Evolutionary conservation across 1,284 basidiomycete genomes (phyloP).

Genomic region (Mycocalia duriaeana): DNA sequence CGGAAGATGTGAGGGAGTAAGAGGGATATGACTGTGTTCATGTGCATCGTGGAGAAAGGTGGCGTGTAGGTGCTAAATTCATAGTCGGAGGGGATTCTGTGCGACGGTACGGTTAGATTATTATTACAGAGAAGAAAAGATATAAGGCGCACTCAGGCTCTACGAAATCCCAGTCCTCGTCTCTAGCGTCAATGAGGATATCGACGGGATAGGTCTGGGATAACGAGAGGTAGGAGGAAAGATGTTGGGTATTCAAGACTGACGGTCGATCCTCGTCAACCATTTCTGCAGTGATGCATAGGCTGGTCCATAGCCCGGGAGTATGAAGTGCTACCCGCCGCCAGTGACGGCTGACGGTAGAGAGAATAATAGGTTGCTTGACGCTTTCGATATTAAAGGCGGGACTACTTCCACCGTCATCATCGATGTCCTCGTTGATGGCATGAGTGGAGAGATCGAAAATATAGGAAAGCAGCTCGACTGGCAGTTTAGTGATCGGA

Average conservation of each 20-base stretch:
- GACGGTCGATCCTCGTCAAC: conserved; percentile 15
- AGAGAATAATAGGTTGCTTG: conserved; percentile 36
- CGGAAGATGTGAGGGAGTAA: conserved; percentile 42
- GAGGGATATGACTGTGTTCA: conserved; percentile 35
- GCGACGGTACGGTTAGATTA: conserved; percentile 10
- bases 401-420: conserved; percentile 21
- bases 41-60: conserved; percentile 37
- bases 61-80: conserved; percentile 26
- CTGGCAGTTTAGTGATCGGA: conserved; percentile 37
- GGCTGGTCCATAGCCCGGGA: conserved; percentile 46
- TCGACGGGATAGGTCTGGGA: conserved; percentile 45
- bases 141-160: conserved; percentile 37
- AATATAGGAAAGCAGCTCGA: conserved; percentile 48
- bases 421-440: conserved; percentile 10
- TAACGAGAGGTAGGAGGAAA: conserved; percentile 34
- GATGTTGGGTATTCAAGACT: conserved; percentile 27
- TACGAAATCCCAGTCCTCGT: conserved; percentile 46
- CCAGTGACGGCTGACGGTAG: conserved; percentile 47
- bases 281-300: conserved; percentile 42
- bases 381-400: conserved; percentile 35
- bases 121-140: conserved; percentile 8
- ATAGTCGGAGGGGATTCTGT: conserved; percentile 18
- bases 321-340: conserved; percentile 41
- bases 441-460: conserved; percentile 37
- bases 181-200: conserved; percentile 50